Base-by-base conservation (phyloP, 768 basidiomycete genomes). In the Dioszegia hungarica region DNA sequence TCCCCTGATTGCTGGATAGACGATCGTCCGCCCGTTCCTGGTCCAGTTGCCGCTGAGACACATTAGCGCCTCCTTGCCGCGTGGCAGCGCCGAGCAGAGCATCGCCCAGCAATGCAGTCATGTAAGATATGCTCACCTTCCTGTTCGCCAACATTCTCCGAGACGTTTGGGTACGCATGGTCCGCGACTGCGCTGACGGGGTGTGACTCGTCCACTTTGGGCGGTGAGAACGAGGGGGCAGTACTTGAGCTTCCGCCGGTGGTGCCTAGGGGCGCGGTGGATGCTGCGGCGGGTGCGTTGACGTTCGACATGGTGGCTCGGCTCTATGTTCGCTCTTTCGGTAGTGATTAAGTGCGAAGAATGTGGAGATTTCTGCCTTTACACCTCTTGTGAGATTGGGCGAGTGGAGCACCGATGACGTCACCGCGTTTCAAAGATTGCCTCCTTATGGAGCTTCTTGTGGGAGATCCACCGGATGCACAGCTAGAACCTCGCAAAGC, bases 61-160 rank as follows among this genome's bases (percentile, higher is more conserved):
- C 12, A 20, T 37, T 22, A 34, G 28, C 37, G 19, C 19, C 15
- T 29, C 3, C 28, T 24, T 12, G 5, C 20, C 37, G 10, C 1
- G 37, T 49, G 14, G 1, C 11, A 11, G 3, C 34, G 6, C 10
- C 37, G 19, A 2, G 14, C 5, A 27, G 15, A 11, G 25, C 14
- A 1, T 15, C n/a, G n/a, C n/a, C n/a, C n/a, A n/a, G n/a, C n/a
- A n/a, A n/a, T n/a, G n/a, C n/a, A n/a, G n/a, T n/a, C n/a, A n/a
- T n/a, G n/a, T n/a, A n/a, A n/a, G n/a, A n/a, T n/a, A n/a, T n/a
- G 66, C 65, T 61, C 54, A 70, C 68, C 68, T 45, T 70, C 65
- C 45, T 70, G 68, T 31, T 56, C 58, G 25, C 63, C 68, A 19
- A 59, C 56, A n/a, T 55, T 57, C 8, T 65, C 68, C 4, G 46